A percentile compares a stretch with the other conserved stretches of the same genome.
These are phyloP conservation scores for Cystobasidium ongulense DNA, from an alignment of 768 basidiomycete species.

Conservation along the genomic window DNA sequence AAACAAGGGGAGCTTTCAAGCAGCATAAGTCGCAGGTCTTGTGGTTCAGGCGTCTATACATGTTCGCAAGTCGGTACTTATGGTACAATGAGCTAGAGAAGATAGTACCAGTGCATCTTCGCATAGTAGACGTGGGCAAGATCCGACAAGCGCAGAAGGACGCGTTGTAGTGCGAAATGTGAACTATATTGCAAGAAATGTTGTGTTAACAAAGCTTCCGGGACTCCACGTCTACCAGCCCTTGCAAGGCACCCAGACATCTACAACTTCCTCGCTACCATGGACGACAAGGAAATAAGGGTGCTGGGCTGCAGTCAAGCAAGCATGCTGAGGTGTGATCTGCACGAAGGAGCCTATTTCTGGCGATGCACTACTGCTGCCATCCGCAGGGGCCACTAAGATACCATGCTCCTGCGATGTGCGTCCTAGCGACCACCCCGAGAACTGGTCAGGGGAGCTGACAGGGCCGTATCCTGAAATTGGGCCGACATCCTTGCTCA, in stretches of 20 bases:
- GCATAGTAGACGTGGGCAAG: slow-evolving; percentile 23
- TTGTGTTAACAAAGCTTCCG: too few relatives aligned
- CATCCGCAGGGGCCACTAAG: neutral
- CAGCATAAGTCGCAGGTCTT: slow-evolving; percentile 45
- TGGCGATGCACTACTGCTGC: neutral
- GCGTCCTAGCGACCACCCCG: slow-evolving; percentile 19
- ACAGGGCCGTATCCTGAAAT: slow-evolving; percentile 65
- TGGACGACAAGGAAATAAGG: slow-evolving; percentile 19
- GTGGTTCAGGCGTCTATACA: slow-evolving; percentile 47
- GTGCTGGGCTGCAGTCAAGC: slow-evolving; percentile 27
- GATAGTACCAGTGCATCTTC: slow-evolving; percentile 11
- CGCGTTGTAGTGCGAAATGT: neutral
- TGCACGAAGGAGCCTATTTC: slow-evolving; percentile 3
- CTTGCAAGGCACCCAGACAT: slow-evolving; percentile 26
- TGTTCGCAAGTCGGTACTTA: slow-evolving; percentile 45
- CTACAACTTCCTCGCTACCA: slow-evolving; percentile 12
- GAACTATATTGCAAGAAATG: too few relatives aligned
- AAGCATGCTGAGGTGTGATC: slow-evolving; percentile 25
- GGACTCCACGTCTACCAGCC: slow-evolving; percentile 23
- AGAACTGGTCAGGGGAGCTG: slow-evolving; percentile 41
- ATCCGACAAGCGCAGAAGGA: slow-evolving; percentile 20
- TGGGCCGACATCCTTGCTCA: slow-evolving; percentile 77
- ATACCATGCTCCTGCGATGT: slow-evolving; percentile 30
- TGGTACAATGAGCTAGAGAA: slow-evolving; percentile 45
- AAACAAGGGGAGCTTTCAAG: slow-evolving; percentile 43